These are phyloP conservation scores for Saccharomycopsis vini DNA, from an alignment of 805 yeast species.

Conservation along the genomic window DNA sequence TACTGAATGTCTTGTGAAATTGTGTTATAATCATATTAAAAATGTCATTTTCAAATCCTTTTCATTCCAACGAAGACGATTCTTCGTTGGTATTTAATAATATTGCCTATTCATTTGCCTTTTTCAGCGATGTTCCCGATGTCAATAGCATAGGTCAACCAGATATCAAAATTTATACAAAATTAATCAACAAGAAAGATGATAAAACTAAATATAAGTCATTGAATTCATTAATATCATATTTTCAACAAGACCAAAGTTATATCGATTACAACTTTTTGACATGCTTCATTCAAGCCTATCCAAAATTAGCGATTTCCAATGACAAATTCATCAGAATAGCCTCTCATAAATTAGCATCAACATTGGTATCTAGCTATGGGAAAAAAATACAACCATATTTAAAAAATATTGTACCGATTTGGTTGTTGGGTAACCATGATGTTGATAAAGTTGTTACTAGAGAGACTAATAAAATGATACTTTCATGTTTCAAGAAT, in stretches of 20 bases:
- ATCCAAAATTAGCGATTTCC: slow-evolving; percentile 15
- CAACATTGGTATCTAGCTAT: slow-evolving; percentile 1
- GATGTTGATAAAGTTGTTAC: slow-evolving; percentile 15
- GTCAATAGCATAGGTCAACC: neutral
- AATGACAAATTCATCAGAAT: slow-evolving; percentile 15
- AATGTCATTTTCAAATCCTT: no score
- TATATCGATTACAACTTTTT: slow-evolving; percentile 12
- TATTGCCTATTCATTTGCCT: slow-evolving; percentile 7
- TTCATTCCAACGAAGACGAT: neutral
- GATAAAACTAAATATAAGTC: slow-evolving; percentile 15
- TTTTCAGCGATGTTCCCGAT: slow-evolving; percentile 10
- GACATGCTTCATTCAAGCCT: slow-evolving; percentile 8
- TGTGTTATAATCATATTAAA: no score
- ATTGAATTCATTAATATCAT: slow-evolving; percentile 3
- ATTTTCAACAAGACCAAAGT: neutral
- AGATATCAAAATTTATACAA: slow-evolving; percentile 9
- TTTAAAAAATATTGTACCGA: slow-evolving; percentile 13
- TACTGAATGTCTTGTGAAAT: no score
- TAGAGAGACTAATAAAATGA: slow-evolving; percentile 5
- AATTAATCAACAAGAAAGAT: slow-evolving; percentile 11
- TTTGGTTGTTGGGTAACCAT: slow-evolving; percentile 16
- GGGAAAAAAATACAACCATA: slow-evolving; percentile 9
- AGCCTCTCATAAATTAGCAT: slow-evolving; percentile 10
- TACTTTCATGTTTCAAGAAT: slow-evolving; percentile 7
- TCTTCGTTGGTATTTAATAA: neutral